These are phyloP conservation scores for Fusarium armeniacum DNA, from an alignment of 2,329 filamentous ascomycete genomes.

Conservation along the genomic window DNA sequence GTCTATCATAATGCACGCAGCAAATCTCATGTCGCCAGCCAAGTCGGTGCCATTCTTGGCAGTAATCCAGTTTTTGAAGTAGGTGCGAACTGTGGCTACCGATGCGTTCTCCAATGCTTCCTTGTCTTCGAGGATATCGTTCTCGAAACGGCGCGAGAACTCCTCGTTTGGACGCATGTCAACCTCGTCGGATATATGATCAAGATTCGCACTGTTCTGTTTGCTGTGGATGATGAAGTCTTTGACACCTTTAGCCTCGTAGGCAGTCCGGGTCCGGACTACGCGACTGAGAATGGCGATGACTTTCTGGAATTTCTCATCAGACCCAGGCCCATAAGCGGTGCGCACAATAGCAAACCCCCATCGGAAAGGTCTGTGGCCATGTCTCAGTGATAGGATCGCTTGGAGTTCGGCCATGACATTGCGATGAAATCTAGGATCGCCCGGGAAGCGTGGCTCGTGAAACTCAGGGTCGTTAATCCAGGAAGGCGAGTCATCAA, in stretches of 20 bases:
- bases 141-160: neutral
- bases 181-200: neutral
- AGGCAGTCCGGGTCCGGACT: neutral
- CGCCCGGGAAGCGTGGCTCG: neutral
- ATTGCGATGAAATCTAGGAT: neutral
- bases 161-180: neutral
- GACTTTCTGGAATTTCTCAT: neutral
- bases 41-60: neutral
- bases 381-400: neutral
- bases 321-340: neutral
- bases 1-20: neutral
- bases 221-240: neutral
- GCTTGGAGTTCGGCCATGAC: too few species aligned
- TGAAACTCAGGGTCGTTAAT: neutral
- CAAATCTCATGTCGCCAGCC: neutral
- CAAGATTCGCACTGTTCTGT: neutral
- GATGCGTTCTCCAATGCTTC: neutral
- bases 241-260: neutral
- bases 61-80: neutral
- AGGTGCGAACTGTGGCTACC: neutral
- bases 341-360: neutral
- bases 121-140: neutral
- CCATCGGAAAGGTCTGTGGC: neutral
- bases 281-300: accelerated
- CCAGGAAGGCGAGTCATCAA: neutral